Conservation (phyloP, 2,329 filamentous ascomycete genomes). For the Talaromyces sp. region DNA sequence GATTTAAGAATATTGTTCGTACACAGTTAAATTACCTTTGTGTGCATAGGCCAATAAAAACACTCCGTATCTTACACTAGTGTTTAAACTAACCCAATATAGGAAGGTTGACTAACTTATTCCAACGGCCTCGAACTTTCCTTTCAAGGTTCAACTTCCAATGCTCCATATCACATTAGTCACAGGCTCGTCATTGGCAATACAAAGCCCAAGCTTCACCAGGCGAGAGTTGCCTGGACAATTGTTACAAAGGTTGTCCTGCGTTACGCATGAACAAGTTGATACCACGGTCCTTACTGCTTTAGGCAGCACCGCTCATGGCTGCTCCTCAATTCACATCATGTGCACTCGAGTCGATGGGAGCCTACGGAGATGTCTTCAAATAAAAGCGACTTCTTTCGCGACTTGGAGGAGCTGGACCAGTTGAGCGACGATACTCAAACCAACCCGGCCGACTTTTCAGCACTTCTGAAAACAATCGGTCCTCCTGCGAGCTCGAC, state of each 20-base stretch:
- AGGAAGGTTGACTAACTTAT: not conserved
- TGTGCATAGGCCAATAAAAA: not conserved
- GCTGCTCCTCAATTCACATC: not conserved
- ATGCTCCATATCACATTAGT: not conserved
- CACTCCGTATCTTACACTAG: not conserved
- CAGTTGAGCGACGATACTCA: conserved; percentile 20
- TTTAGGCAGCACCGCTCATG: conserved; percentile 10
- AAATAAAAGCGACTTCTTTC: conserved; percentile 26
- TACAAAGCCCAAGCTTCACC: not conserved
- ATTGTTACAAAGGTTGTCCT: not conserved
- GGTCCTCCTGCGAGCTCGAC: not conserved
- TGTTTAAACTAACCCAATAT: not conserved
- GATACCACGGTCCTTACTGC: not conserved
- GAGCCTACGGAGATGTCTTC: not conserved
- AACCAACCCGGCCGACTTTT: conserved; percentile 9
- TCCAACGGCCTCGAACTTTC: not conserved
- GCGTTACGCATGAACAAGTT: not conserved
- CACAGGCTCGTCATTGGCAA: not conserved
- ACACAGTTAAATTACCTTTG: not conserved
- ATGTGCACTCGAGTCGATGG: conserved; percentile 1
- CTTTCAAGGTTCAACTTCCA: not conserved
- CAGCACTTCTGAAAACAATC: not conserved
- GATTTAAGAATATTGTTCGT: not conserved
- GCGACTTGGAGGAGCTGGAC: conserved; percentile 30
- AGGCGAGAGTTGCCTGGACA: not conserved